phyloP scores from a whole-genome alignment of 208 protist genomes.

The Crithidia fasciculata region DNA sequence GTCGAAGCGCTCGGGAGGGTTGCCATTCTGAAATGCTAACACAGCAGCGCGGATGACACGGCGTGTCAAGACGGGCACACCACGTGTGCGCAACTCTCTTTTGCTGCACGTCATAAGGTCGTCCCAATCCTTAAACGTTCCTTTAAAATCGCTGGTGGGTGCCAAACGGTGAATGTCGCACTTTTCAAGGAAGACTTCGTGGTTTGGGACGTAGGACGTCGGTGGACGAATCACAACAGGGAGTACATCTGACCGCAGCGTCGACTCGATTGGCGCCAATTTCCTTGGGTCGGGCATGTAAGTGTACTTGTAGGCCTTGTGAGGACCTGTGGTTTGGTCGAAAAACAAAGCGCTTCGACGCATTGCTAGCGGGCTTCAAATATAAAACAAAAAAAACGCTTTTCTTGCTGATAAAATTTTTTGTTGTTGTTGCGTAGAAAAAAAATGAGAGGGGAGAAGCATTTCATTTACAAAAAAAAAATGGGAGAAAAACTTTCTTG shows the following conservation, averaged over 20 bases:
- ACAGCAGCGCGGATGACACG: constrained; percentile 79
- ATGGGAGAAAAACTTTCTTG: neutral
- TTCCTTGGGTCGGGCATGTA: constrained; percentile 93
- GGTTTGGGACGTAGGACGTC: constrained; percentile 87
- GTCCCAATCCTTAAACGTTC: constrained; percentile 91
- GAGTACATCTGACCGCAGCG: constrained; percentile 76
- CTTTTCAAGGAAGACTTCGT: constrained; percentile 90
- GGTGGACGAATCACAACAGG: constrained; percentile 86
- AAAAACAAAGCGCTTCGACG: constrained; percentile 35
- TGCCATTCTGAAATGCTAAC: constrained; percentile 85
- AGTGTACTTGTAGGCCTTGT: constrained; percentile 93
- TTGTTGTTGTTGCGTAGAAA: neutral
- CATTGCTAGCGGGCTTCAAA: constrained; percentile 11
- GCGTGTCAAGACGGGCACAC: constrained; percentile 77
- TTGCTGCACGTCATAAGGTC: constrained; percentile 92
- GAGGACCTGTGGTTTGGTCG: constrained; percentile 85
- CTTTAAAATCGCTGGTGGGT: constrained; percentile 89
- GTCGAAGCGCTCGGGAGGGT: constrained; percentile 86
- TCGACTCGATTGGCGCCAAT: constrained; percentile 89
- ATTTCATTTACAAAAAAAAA: constrained; percentile 12
- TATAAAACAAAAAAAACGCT: neutral
- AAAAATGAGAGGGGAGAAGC: constrained; percentile 11
- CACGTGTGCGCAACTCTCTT: constrained; percentile 75
- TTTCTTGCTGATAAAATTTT: neutral
- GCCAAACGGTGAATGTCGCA: constrained; percentile 79